Evolutionary conservation across 305 asterid species (phyloP).

Genomic region (Nicotiana rustica): DNA sequence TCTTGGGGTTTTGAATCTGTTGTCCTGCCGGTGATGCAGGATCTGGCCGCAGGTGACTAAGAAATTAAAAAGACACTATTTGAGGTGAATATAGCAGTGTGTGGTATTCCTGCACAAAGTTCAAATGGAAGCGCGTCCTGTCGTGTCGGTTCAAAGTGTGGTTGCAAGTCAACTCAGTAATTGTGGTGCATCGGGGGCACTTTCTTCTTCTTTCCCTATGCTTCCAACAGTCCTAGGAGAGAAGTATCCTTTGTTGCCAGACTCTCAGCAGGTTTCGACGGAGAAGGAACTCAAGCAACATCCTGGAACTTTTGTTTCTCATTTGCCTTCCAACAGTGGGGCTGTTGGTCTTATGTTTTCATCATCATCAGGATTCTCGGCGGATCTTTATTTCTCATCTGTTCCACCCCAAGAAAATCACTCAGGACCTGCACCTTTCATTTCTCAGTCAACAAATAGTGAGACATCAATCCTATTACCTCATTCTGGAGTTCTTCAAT

Average conservation of each 20-base stretch:
- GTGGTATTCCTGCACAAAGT: slow-evolving; percentile 31
- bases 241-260: slow-evolving; percentile 55
- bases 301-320: slow-evolving; percentile 54
- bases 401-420: slow-evolving; percentile 60
- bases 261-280: slow-evolving; percentile 47
- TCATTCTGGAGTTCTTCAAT: slow-evolving; percentile 63
- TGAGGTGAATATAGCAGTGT: slow-evolving; percentile 30
- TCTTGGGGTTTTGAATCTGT: slow-evolving; percentile 6
- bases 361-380: slow-evolving; percentile 68
- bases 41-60: slow-evolving; percentile 34
- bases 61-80: slow-evolving; percentile 35
- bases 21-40: slow-evolving; percentile 31
- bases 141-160: slow-evolving; percentile 69
- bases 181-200: slow-evolving; percentile 64
- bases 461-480: slow-evolving; percentile 57
- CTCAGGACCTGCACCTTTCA: slow-evolving; percentile 64
- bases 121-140: slow-evolving; percentile 71
- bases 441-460: slow-evolving; percentile 68
- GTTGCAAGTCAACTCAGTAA: slow-evolving; percentile 59
- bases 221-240: slow-evolving; percentile 63
- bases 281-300: slow-evolving; percentile 54
- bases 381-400: slow-evolving; percentile 73
- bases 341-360: slow-evolving; percentile 74
- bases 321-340: slow-evolving; percentile 63
- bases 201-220: slow-evolving; percentile 63